Conservation (phyloP, 805 yeast genomes). For the Pichia phayaonensis region DNA sequence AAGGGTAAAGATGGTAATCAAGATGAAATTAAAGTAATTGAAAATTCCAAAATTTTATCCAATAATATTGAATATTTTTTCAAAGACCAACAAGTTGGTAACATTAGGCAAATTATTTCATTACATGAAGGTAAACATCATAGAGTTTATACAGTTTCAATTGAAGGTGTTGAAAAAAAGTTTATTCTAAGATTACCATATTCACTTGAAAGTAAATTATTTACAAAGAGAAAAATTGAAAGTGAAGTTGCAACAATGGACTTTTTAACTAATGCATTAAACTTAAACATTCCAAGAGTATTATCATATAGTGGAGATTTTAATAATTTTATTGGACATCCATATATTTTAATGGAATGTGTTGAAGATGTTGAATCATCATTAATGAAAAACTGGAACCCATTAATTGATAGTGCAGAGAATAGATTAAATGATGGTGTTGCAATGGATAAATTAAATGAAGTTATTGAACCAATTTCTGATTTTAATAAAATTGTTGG, state of each 20-base stretch:
- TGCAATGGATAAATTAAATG: constrained; percentile 42
- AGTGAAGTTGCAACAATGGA: constrained; percentile 94
- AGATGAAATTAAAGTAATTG: constrained; percentile 30
- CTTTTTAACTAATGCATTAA: constrained; percentile 58
- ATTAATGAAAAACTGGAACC: constrained; percentile 88
- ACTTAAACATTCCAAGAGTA: constrained; percentile 66
- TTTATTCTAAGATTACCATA: constrained; percentile 84
- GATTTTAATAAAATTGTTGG: constrained; percentile 31
- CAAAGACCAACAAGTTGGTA: constrained; percentile 14
- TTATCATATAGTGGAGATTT: constrained; percentile 55
- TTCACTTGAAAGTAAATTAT: constrained; percentile 56
- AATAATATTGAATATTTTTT: constrained; percentile 17
- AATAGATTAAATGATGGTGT: constrained; percentile 46
- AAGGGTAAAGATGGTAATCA: constrained; percentile 27
- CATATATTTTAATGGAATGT: constrained; percentile 76
- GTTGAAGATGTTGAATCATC: constrained; percentile 58
- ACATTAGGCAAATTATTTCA: constrained; percentile 67
- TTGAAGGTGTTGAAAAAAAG: constrained; percentile 32
- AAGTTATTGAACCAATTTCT: constrained; percentile 66
- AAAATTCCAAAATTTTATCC: constrained; percentile 14
- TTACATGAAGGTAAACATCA: constrained; percentile 94
- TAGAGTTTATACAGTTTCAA: constrained; percentile 66
- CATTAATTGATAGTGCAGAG: constrained; percentile 40
- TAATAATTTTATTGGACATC: constrained; percentile 58
- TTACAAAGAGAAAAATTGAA: constrained; percentile 60